Base-by-base conservation (phyloP, 495 filamentous ascomycete genomes). In the Trichoderma reesei region DNA sequence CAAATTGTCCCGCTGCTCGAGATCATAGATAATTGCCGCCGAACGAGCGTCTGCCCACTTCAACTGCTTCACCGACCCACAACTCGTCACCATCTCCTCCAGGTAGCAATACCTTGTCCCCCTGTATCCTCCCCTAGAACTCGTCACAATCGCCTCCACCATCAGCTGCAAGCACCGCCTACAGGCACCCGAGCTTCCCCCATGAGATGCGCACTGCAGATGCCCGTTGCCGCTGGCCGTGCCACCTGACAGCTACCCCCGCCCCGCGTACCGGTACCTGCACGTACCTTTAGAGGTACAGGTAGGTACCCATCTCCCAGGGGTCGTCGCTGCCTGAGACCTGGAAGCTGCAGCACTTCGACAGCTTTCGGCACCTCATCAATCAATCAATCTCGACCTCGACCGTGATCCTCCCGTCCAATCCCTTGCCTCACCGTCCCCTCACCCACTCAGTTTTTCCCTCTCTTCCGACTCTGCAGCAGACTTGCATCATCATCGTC, bases 361-460 rank as follows among this genome's bases (percentile, higher is more conserved):
- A 44, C 13, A 48, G 51, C 51, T 56, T 56, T 26, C 31, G 51
- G 51, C 51, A 56, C n/a, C n/a, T n/a, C n/a, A n/a, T n/a, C n/a
- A n/a, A n/a, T 56, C 51, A 9, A 54, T 44, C 41, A n/a, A 54
- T 31, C 26, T 54, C 46, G 46, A 56, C 34, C 34, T 56, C 51
- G 51, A 33, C 5, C 5, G 26, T 26, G 26, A 3, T 39, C 38
- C 6, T 1, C 3, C 38, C 6, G 11, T 39, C 11, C 34, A 26
- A 56, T 56, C 51, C 26, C 51, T 56, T 56, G 26, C 51, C 51
- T 56, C 51, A 56, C 51, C 51, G 51, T 56, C 51, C 51, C 51
- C 51, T 56, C 51, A 56, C 31, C 26, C 26, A 26, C 26, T 26
- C 26, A 26, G 0, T 26, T 26, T 26, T 0, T 56, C 51, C 34